A percentile compares a stretch with the other conserved stretches of the same genome.
Conservation (phyloP, 164 flowering plant genomes). For the Tinospora cordifolia region DNA sequence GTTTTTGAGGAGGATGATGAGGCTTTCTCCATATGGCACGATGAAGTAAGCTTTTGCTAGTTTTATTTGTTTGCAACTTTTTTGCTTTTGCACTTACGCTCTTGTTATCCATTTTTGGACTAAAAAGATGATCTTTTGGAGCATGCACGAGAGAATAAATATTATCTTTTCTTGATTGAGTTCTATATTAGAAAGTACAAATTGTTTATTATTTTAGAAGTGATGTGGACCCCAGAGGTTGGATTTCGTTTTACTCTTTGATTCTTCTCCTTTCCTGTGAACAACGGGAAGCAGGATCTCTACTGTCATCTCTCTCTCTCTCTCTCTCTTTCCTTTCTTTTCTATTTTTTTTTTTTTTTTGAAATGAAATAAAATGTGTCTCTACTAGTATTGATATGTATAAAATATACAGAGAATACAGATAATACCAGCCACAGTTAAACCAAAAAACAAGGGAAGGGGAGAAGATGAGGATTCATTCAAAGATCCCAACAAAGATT, state of each 20-base stretch:
- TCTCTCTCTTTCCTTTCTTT: not conserved
- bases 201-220: not conserved
- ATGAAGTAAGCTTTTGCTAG: conserved; percentile 42
- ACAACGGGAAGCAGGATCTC: not conserved
- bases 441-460: too few relatives aligned
- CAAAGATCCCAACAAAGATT: too few relatives aligned
- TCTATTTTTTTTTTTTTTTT: too few relatives aligned
- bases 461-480: too few relatives aligned
- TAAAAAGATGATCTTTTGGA: not conserved
- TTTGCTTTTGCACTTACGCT: not conserved
- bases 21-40: conserved; percentile 75
- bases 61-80: not conserved
- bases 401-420: too few relatives aligned
- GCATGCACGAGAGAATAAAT: not conserved
- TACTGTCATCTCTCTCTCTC: too few relatives aligned
- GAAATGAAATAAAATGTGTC: too few relatives aligned
- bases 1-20: conserved; percentile 89
- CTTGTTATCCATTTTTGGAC: not conserved
- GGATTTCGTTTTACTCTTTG: not conserved
- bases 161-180: not conserved
- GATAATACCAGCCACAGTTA: too few relatives aligned
- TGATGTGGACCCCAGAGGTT: not conserved
- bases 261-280: not conserved
- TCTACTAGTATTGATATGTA: too few relatives aligned
- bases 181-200: not conserved